Conservation (phyloP, 768 basidiomycete species). For the Rhizopogon vinicolor region DNA sequence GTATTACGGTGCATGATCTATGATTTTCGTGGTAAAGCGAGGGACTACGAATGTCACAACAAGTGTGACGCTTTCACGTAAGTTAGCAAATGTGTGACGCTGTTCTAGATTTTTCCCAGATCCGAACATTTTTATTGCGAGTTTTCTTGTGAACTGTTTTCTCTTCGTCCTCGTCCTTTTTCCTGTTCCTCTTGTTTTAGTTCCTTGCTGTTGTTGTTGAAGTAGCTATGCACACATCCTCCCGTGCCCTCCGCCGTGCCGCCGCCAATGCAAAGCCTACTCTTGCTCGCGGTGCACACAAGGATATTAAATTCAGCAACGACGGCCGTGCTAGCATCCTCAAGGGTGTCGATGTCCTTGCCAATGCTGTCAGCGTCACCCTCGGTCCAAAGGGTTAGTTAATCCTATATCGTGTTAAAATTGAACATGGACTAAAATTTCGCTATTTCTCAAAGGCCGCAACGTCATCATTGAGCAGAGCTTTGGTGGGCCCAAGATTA, state of each 20-base stretch:
- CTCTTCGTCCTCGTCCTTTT: neutral
- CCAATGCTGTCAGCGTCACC: slow-evolving; percentile 95
- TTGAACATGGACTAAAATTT: slow-evolving; percentile 6
- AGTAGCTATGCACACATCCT: slow-evolving; percentile 62
- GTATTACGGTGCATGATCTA: too few species aligned
- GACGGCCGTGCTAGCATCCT: slow-evolving; percentile 92
- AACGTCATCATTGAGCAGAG: slow-evolving; percentile 98
- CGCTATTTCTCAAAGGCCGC: slow-evolving; percentile 48
- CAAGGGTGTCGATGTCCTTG: slow-evolving; percentile 93
- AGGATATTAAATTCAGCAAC: slow-evolving; percentile 96
- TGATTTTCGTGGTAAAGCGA: too few species aligned
- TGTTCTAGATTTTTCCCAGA: slow-evolving; percentile 28
- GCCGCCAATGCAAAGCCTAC: slow-evolving; percentile 50
- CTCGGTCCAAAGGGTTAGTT: slow-evolving; percentile 92
- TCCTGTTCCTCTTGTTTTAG: slow-evolving; percentile 10
- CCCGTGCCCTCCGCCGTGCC: slow-evolving; percentile 65
- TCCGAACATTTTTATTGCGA: slow-evolving; percentile 22
- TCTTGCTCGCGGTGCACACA: slow-evolving; percentile 75
- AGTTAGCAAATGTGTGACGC: too few species aligned
- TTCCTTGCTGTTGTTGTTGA: slow-evolving; percentile 6
- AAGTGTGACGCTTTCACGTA: too few species aligned
- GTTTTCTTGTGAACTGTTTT: slow-evolving; percentile 4
- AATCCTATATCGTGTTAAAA: slow-evolving; percentile 5
- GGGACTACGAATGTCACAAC: too few species aligned
- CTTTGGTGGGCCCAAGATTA: slow-evolving; percentile 89